Evolutionary conservation across 148 eudicot genomes (phyloP).

Genomic region (Selenicereus undatus): DNA sequence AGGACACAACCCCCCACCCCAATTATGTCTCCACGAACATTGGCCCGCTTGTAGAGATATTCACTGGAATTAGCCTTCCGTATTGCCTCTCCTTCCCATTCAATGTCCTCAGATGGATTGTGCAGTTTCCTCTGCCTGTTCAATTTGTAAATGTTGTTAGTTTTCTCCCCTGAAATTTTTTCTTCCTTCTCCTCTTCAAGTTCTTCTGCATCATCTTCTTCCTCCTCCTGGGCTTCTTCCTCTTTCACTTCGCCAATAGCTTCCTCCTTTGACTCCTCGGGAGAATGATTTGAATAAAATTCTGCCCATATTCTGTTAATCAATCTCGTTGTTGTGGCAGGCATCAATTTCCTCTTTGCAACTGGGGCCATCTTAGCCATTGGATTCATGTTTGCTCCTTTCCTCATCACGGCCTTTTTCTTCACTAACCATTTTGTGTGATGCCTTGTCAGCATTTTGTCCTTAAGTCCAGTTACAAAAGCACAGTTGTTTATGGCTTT

Average conservation of each 20-base stretch:
- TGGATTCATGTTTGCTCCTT: constrained; percentile 70
- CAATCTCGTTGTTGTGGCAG: constrained; percentile 84
- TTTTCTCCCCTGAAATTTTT: constrained; percentile 27
- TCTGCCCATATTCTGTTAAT: constrained; percentile 97
- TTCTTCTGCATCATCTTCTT: constrained; percentile 51
- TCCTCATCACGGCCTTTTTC: constrained; percentile 56
- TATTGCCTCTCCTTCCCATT: constrained; percentile 63
- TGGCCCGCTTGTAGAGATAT: constrained; percentile 52
- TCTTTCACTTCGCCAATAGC: constrained; percentile 39
- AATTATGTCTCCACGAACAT: constrained; percentile 51
- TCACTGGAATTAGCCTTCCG: constrained; percentile 40
- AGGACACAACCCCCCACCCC: constrained; percentile 60
- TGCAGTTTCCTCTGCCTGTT: constrained; percentile 39
- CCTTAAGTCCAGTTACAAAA: constrained; percentile 63
- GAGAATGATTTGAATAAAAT: constrained; percentile 77
- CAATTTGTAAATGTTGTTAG: constrained; percentile 27
- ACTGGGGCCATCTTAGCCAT: constrained; percentile 65
- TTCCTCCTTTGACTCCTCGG: constrained; percentile 58
- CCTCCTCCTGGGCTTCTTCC: constrained; percentile 63
- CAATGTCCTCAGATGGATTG: constrained; percentile 35
- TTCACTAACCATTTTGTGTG: constrained; percentile 94
- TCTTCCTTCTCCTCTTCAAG: constrained; percentile 46
- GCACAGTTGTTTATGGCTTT: constrained; percentile 58
- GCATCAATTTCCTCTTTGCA: constrained; percentile 75
- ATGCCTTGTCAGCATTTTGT: constrained; percentile 78